Percentiles rank a stretch among this genome's conserved stretches.
Evolutionary conservation across 2,329 filamentous ascomycete species (phyloP).

Genomic region (Penicillium sp.): DNA sequence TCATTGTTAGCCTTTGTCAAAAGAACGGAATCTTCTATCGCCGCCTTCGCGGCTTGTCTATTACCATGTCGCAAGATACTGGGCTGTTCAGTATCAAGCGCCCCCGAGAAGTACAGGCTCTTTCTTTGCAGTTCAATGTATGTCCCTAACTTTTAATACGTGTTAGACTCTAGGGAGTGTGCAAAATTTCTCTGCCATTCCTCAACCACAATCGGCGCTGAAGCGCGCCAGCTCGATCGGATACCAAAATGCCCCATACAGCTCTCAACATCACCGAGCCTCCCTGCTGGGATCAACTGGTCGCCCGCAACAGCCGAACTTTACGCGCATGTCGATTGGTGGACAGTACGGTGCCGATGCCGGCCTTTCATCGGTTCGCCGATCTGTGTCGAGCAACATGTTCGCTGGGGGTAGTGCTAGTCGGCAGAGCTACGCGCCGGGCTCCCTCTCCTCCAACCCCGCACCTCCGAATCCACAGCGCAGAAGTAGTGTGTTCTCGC

Average conservation of each 20-base stretch:
- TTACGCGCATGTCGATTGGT: slow-evolving; percentile 70
- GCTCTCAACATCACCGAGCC: slow-evolving; percentile 70
- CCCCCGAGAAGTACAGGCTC: slow-evolving; percentile 76
- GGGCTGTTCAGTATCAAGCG: slow-evolving; percentile 89
- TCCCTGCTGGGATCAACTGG: slow-evolving; percentile 84
- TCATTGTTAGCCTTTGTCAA: background rate
- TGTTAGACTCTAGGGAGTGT: slow-evolving; percentile 73
- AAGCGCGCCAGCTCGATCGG: slow-evolving; percentile 83
- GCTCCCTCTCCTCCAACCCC: slow-evolving; percentile 50
- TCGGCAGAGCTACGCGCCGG: slow-evolving; percentile 70
- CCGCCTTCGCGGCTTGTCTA: slow-evolving; percentile 30
- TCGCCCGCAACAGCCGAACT: slow-evolving; percentile 80
- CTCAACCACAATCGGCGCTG: slow-evolving; percentile 86
- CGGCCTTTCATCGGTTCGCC: slow-evolving; percentile 76
- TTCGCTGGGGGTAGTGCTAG: slow-evolving; percentile 55
- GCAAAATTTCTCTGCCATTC: slow-evolving; percentile 77
- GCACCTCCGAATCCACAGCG: slow-evolving; percentile 56
- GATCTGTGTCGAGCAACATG: slow-evolving; percentile 69
- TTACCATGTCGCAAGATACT: slow-evolving; percentile 77
- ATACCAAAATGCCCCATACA: slow-evolving; percentile 60
- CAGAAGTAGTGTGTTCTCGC: slow-evolving; percentile 78
- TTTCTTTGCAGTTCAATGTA: slow-evolving; percentile 5
- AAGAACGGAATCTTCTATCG: slow-evolving; percentile 1
- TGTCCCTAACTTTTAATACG: slow-evolving; percentile 18
- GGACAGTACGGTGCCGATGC: slow-evolving; percentile 74